phyloP scores from a whole-genome alignment of 495 filamentous ascomycete genomes.

The Neurospora sp. region DNA sequence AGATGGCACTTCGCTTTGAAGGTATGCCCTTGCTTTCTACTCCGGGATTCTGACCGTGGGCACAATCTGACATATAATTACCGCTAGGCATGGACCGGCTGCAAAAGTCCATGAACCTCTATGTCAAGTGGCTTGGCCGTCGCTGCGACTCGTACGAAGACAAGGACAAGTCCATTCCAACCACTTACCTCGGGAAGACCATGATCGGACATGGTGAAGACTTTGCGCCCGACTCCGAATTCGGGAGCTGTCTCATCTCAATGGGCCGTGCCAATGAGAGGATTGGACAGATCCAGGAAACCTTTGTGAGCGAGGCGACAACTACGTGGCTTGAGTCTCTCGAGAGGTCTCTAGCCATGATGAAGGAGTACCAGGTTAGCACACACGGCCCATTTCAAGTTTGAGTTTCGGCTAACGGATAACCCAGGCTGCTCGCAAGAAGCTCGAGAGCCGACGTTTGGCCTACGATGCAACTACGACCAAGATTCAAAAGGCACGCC shows the following conservation, averaged over 20 bases:
- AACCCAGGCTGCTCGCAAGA: slow-evolving; percentile 70
- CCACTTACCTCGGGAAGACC: slow-evolving; percentile 70
- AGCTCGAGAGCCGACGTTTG: slow-evolving; percentile 82
- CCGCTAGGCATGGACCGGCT: slow-evolving; percentile 77
- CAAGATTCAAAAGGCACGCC: slow-evolving; percentile 91
- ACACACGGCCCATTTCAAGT: not conserved
- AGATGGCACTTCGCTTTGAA: slow-evolving; percentile 87
- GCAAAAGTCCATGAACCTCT: slow-evolving; percentile 78
- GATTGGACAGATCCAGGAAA: slow-evolving; percentile 78
- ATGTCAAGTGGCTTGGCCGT: slow-evolving; percentile 86
- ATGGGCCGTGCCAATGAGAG: slow-evolving; percentile 83
- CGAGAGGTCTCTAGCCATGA: slow-evolving; percentile 81
- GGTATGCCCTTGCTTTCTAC: slow-evolving; percentile 42
- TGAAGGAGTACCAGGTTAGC: slow-evolving; percentile 89
- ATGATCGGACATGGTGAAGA: slow-evolving; percentile 93
- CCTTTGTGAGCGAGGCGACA: slow-evolving; percentile 71
- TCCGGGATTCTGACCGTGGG: not conserved
- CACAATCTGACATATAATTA: not conserved
- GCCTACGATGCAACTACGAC: slow-evolving; percentile 84
- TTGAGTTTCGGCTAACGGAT: slow-evolving; percentile 7
- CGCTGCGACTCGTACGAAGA: slow-evolving; percentile 79
- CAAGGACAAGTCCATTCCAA: slow-evolving; percentile 64
- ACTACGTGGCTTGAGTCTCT: slow-evolving; percentile 85
- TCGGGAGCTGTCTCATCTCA: slow-evolving; percentile 77
- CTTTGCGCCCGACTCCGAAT: slow-evolving; percentile 84